Percentiles rank a stretch among this genome's conserved stretches.
These are phyloP conservation scores for Sequoia sempervirens DNA, from an alignment of 75 land plant species.

Conservation along the genomic window DNA sequence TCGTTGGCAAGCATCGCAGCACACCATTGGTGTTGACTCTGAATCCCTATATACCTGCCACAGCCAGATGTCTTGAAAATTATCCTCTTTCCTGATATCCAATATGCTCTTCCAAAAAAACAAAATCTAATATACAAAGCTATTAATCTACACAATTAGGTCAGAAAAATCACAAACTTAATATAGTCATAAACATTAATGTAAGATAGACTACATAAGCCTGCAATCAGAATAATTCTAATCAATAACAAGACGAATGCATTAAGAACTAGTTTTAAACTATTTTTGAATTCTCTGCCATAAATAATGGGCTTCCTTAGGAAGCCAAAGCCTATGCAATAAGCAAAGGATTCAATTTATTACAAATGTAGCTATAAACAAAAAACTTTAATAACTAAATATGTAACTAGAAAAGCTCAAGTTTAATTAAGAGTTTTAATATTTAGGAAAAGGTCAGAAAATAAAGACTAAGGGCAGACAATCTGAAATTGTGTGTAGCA, in stretches of 20 bases:
- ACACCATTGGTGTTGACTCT: constrained; percentile 96
- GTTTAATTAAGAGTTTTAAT: neutral
- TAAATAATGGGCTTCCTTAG: neutral
- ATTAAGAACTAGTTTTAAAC: neutral
- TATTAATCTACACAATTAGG: neutral
- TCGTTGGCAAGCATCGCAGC: constrained; percentile 93
- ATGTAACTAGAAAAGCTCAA: neutral
- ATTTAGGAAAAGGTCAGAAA: neutral
- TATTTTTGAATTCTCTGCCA: neutral
- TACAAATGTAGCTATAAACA: neutral
- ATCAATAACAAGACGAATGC: neutral
- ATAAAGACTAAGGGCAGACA: neutral
- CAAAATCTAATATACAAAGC: neutral
- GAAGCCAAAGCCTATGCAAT: neutral
- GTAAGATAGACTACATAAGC: neutral
- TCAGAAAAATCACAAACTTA: neutral
- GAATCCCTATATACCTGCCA: constrained; percentile 95
- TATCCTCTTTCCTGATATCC: constrained; percentile 1
- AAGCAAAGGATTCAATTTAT: neutral
- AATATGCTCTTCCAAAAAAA: neutral
- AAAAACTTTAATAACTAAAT: neutral
- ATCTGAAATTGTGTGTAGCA: neutral
- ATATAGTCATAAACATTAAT: neutral
- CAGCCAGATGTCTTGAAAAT: neutral
- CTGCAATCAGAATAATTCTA: neutral